These are phyloP conservation scores for Cyclotella atomus DNA, from an alignment of 108 stramenopile species.

Conservation along the genomic window DNA sequence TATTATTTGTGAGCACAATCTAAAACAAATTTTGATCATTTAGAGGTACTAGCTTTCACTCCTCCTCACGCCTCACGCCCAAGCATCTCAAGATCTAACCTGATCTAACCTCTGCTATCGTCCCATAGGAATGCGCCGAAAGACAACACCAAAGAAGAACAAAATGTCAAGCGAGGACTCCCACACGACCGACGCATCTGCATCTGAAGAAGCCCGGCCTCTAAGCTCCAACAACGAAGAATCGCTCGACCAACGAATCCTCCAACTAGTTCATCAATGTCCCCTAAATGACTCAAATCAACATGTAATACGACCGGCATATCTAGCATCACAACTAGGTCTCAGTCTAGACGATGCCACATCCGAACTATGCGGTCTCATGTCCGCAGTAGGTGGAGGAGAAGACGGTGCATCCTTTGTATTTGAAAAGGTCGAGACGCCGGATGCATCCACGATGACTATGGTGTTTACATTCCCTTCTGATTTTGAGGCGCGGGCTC, in stretches of 20 bases:
- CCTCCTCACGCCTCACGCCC: background rate
- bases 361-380: conserved; percentile 76
- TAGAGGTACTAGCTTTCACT: background rate
- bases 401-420: conserved; percentile 71
- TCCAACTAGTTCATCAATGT: conserved; percentile 20
- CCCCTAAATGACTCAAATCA: background rate
- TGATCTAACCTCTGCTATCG: no score
- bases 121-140: background rate
- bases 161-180: background rate
- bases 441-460: conserved; percentile 19
- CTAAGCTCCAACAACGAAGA: conserved; percentile 14
- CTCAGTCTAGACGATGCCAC: conserved; percentile 79
- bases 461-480: conserved; percentile 87
- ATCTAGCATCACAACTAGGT: conserved; percentile 70
- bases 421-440: conserved; percentile 58
- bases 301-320: conserved; percentile 66
- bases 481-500: conserved; percentile 70
- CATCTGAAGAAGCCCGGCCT: conserved; percentile 21
- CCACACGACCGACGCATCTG: background rate
- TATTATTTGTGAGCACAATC: no score
- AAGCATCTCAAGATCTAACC: no score
- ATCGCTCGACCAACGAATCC: conserved; percentile 35
- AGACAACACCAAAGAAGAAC: background rate
- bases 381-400: conserved; percentile 74
- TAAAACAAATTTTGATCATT: no score